A percentile compares a stretch with the other conserved stretches of the same genome.
Conservation (phyloP, 257 asterid species). For the Rauvolfia tetraphylla region DNA sequence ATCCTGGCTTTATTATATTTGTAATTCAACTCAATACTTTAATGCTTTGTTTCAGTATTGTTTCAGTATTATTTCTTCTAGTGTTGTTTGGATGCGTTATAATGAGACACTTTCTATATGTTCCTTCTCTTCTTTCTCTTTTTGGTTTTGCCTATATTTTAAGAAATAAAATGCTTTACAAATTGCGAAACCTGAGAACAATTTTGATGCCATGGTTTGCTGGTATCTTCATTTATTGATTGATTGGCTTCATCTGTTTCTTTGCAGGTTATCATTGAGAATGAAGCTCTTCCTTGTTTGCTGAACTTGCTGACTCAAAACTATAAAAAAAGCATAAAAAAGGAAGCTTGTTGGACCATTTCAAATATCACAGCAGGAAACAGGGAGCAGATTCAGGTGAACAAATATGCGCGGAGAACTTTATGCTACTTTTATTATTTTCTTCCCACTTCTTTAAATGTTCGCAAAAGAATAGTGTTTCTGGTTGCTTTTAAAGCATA, state of each 20-base stretch:
- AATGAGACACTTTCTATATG: neutral
- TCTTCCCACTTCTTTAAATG: neutral
- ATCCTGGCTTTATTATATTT: neutral
- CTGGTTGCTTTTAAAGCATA: neutral
- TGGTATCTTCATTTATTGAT: neutral
- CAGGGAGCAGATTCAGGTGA: slow-evolving; percentile 69
- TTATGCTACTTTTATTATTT: neutral
- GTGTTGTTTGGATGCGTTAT: neutral
- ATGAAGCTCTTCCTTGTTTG: slow-evolving; percentile 62
- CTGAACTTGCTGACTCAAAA: slow-evolving; percentile 52
- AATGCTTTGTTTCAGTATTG: neutral
- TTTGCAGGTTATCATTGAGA: slow-evolving; percentile 60
- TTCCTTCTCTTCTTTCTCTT: neutral
- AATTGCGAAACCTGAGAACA: neutral
- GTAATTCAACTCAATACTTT: neutral
- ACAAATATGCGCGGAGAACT: neutral
- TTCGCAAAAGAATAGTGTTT: neutral
- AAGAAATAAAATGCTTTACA: neutral
- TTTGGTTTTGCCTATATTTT: neutral
- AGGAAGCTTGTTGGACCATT: slow-evolving; percentile 90
- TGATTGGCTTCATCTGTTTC: slow-evolving; percentile 2
- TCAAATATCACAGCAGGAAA: slow-evolving; percentile 89
- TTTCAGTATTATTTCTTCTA: neutral
- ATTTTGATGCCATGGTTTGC: neutral
- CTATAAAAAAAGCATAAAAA: slow-evolving; percentile 67